Evolutionary conservation across 2,329 filamentous ascomycete species (phyloP), one percentile per base, ranked within the genome.

Genomic region (Zelopaecilomyces penicillatus): DNA sequence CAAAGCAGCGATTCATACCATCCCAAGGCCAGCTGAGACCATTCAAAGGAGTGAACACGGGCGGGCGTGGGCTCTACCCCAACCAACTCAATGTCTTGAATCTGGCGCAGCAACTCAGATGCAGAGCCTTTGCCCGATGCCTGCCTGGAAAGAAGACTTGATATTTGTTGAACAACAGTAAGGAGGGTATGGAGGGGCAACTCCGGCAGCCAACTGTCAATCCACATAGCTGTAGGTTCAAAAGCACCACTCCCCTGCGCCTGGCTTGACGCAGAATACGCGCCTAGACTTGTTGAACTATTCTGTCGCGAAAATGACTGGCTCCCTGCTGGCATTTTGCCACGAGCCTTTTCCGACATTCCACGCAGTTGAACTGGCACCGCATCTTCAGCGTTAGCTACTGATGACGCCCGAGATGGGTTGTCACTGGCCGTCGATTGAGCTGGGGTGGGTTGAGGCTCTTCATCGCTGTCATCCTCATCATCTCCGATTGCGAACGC

Each of bases 1-100:
- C 93, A 98, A 7, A 98, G 73, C 9, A 97, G 73, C 5, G 87
- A 91, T 64, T 96, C 88, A 63, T 97, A 96, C 93, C 93, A 97
- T 40, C 90, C 91, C 41, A 97, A 73, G 0, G 87, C 85, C 31
- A 95, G 71, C 0, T 87, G 83, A 3, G 89, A 91, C 91, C 91
- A 97, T 66, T 95, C 88, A 57, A 97, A 97, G 10, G 87, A 83
- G 59, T 96, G 90, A 11, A 93, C 83, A 30, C 85, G 78, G 42
- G 87, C 75, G 0, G 84, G 74, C 1, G 81, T 81, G 1, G 85
- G 78, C 38, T 95, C 88, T 33, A 95, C 79, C 6, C 80, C 83
- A 7, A 80, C 75, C 37, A 94, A 69, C 41, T 78, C 73, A 1
- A 84, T 74, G 12, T 74, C 70, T 47, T 72, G 73, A 48, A 87